phyloP scores from a whole-genome alignment of 441 rosid genomes.

The Eutrema salsugineum region DNA sequence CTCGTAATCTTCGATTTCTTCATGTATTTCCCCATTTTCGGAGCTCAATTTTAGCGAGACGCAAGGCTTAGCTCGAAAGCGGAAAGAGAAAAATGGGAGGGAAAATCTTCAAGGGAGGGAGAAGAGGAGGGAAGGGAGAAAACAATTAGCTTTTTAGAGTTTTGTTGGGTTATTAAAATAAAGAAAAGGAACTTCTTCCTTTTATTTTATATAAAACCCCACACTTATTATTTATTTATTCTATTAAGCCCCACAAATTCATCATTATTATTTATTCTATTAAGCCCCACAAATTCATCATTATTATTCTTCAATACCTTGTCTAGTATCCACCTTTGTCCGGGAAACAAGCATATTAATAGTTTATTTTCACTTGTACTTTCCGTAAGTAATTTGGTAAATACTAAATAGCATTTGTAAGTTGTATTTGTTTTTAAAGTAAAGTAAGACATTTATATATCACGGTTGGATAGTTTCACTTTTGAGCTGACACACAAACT shows the following conservation, averaged over 20 bases:
- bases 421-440: no score
- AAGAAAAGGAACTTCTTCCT: not conserved
- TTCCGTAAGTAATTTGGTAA: not conserved
- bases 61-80: not conserved
- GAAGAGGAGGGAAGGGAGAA: slow-evolving; percentile 14
- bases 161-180: slow-evolving; percentile 16
- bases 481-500: no score
- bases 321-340: not conserved
- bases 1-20: slow-evolving; percentile 47
- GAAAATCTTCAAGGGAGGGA: slow-evolving; percentile 19
- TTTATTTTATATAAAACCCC: not conserved
- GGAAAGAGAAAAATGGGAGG: slow-evolving; percentile 26
- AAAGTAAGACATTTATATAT: no score
- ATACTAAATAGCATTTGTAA: no score
- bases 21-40: slow-evolving; percentile 55
- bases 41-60: not conserved
- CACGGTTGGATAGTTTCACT: no score
- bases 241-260: no score
- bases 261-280: no score
- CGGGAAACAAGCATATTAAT: not conserved
- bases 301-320: not conserved
- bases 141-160: not conserved
- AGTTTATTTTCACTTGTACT: not conserved
- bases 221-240: no score
- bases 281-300: not conserved